Base-by-base conservation (phyloP, 2,329 filamentous ascomycete genomes). In the Shiraia bambusicola region DNA sequence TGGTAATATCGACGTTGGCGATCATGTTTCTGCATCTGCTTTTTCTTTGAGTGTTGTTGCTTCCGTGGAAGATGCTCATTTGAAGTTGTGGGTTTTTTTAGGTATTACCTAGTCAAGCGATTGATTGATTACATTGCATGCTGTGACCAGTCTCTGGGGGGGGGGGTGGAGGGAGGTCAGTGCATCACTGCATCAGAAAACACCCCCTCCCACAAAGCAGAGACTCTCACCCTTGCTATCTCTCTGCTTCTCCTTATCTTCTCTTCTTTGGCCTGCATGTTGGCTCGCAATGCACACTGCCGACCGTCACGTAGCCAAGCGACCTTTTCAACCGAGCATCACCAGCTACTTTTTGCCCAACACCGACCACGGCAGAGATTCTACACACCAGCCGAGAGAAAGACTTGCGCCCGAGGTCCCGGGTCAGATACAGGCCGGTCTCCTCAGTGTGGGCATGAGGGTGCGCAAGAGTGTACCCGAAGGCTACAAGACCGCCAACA, bases 381-480 rank as follows among this genome's bases (percentile, higher is more conserved):
- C 42, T 34, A 38, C 39, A 34, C 50, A 48, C 32, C 45, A 42
- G 16, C 47, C 51, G 17, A 49, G 41, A 26, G 40, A 51, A 32
- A 56, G 45, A 33, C 45, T 58, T 33, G 47, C 64, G n/a, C 80
- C 82, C 3, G 57, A 66, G 3, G 74, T 91, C 11, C 83, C 88
- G 1, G 69, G 77, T 16, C 76, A 76, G 6, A 77, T 94, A 24
- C 88, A 95, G 69, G 79, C 90, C 26, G 87, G 87, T 49, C 83
- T 97, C n/a, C 76, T 96, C 29, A 88, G 80, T 58, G 92, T 97
- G 51, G 92, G 92, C 59, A 96, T 96, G 90, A 85, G 92, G 16
- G 80, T 97, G 36, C 86, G 92, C 64, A 97, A 97, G 73, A 87
- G 87, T 9, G 87, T 97, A 6, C 86, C 89, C 1, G 91, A 96